A percentile compares a stretch with the other conserved stretches of the same genome.
Conservation (phyloP, 139 green algal species). For the Volvox reticuliferus region DNA sequence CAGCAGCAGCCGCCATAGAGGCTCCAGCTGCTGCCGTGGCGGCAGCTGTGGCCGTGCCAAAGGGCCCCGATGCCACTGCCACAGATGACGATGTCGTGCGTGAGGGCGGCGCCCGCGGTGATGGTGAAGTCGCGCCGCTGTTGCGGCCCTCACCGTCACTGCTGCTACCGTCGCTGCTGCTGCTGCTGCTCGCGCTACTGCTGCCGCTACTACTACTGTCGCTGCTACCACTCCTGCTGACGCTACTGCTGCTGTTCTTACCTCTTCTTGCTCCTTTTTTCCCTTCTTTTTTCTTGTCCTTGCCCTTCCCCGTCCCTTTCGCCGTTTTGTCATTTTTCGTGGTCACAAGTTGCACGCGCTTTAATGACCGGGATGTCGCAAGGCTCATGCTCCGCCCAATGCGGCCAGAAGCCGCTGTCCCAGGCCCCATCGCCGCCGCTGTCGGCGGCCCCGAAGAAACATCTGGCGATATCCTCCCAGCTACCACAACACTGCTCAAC, state of each 20-base stretch:
- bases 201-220: not conserved
- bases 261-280: not conserved
- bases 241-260: not conserved
- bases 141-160: not conserved
- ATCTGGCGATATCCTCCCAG: not conserved
- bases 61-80: not conserved
- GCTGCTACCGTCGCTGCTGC: not conserved
- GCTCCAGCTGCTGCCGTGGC: not conserved
- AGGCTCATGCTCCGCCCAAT: not conserved
- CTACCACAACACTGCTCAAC: not conserved
- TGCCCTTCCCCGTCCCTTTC: not conserved
- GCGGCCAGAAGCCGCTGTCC: no score
- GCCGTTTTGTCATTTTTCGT: not conserved
- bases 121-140: not conserved
- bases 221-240: not conserved
- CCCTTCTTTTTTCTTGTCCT: not conserved
- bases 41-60: not conserved
- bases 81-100: not conserved
- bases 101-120: not conserved
- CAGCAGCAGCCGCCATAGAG: not conserved
- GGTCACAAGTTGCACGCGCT: slow-evolving; percentile 38
- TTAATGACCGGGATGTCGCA: not conserved
- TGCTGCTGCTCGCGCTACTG: not conserved
- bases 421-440: not conserved
- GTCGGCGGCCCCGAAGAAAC: not conserved